Evolutionary conservation across 352 stramenopile genomes (phyloP).

Genomic region (Phytophthora syringae): DNA sequence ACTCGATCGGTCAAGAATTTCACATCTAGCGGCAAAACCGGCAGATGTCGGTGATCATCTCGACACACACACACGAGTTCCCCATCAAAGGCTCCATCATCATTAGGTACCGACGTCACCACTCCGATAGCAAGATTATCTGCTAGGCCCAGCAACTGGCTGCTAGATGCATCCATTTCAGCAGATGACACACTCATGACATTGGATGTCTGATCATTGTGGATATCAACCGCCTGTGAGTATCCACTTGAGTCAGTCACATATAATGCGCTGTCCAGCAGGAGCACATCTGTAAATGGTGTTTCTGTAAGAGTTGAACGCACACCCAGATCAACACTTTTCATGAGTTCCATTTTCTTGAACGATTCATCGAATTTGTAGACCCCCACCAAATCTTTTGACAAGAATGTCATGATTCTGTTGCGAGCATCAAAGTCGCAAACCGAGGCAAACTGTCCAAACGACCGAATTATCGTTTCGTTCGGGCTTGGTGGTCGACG

Average conservation of each 20-base stretch:
- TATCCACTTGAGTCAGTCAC: conserved; percentile 38
- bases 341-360: conserved; percentile 35
- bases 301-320: conserved; percentile 33
- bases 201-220: conserved; percentile 52
- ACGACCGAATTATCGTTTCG: conserved; percentile 13
- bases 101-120: conserved; percentile 8
- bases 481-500: neutral
- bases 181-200: conserved; percentile 12
- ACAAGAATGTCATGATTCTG: conserved; percentile 33
- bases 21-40: conserved; percentile 29
- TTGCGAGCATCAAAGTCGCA: conserved; percentile 34
- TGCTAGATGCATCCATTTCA: conserved; percentile 5
- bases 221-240: conserved; percentile 44
- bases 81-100: conserved; percentile 22
- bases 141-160: conserved; percentile 28
- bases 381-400: conserved; percentile 15
- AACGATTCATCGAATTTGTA: conserved; percentile 45
- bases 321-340: conserved; percentile 33
- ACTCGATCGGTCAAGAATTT: conserved; percentile 36
- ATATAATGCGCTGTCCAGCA: conserved; percentile 34
- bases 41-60: conserved; percentile 47
- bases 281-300: conserved; percentile 35
- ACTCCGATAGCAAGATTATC: conserved; percentile 45
- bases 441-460: conserved; percentile 30
- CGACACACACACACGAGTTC: conserved; percentile 36